Evolutionary conservation across 75 land plant genomes (phyloP), one percentile per base, ranked within the genome.

Genomic region (Azolla pinnata): DNA sequence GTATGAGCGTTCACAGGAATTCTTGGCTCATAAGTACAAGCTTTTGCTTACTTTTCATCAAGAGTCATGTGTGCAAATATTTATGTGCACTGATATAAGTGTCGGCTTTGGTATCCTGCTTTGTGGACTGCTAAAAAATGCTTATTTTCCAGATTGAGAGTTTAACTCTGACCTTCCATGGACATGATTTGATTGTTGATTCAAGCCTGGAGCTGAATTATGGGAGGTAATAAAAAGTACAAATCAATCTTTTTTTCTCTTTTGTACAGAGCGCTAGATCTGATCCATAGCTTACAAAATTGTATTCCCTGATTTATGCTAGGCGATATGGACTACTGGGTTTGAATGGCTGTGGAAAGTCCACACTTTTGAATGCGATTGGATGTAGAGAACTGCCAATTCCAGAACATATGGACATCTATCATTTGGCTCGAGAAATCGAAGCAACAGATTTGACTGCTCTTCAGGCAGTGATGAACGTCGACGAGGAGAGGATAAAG

Each of bases 191-290:
- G 4, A 82, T 91, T 33, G 87, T 90, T 29, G 97, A 91, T 65
- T 79, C 95, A 49, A 82, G 78, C 25, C 61, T 91, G 31, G 97
- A 91, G 62, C 83, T 91, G 21, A 91, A 91, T 29, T 91, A 91
- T 84, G 97, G 97, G 47, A 88, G 97, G 95, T 91, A 69, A 2
- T n/a, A n/a, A n/a, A n/a, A n/a, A n/a, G n/a, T n/a, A n/a, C n/a
- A n/a, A n/a, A n/a, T n/a, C n/a, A n/a, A n/a, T n/a, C n/a, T n/a
- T n/a, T n/a, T n/a, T n/a, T n/a, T n/a, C n/a, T n/a, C n/a, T n/a
- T n/a, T n/a, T n/a, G n/a, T n/a, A n/a, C n/a, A n/a, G n/a, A n/a
- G n/a, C n/a, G n/a, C n/a, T n/a, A n/a, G n/a, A n/a, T n/a, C n/a
- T n/a, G n/a, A n/a, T n/a, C n/a, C n/a, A n/a, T n/a, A n/a, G n/a